Evolutionary conservation across 768 basidiomycete species (phyloP), one percentile per base, ranked within the genome.

Genomic region (Lyophyllum semitale): DNA sequence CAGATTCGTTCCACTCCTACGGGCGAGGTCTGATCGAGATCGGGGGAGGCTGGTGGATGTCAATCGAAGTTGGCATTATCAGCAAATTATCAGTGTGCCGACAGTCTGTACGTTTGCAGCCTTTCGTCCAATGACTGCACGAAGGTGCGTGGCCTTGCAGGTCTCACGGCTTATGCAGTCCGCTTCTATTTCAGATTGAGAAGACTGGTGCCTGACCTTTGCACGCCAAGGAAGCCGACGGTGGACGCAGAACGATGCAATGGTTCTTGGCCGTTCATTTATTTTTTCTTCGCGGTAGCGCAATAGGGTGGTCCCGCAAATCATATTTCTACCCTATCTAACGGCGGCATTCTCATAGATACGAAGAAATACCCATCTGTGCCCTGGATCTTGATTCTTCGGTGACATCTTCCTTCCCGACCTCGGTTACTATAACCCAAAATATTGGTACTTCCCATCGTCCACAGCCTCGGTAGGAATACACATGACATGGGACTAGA

Each of bases 361-460:
- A 20, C 38, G 20, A 41, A 17, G 17, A 7, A 33, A 32, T 15
- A 35, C 17, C 33, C 15, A 38, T 15, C 37, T n/a, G n/a, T n/a
- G n/a, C 37, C 49, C 49, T 8, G 38, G 15, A 32, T 51, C 26
- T 51, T 30, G 49, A n/a, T n/a, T n/a, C n/a, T n/a, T n/a, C n/a
- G 38, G 38, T 29, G 49, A 27, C 25, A 37, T 49, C 48, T 40
- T 51, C 49, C 29, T 41, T 40, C 35, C 25, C 49, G 49, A 51
- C 49, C 38, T 51, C 49, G 49, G 26, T 23, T 17, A 40, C 35
- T 2, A 12, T 41, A n/a, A 41, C 15, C 49, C 49, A 40, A 25
- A 51, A 41, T 23, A 27, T 51, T 17, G 49, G 49, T 40, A 15
- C 49, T 51, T 51, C 49, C 38, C 49, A 51, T 50, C 48, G 38